A percentile compares a stretch with the other conserved stretches of the same genome.
phyloP scores from a whole-genome alignment of 78 protist species.

The Chrysochromulina tobinii region DNA sequence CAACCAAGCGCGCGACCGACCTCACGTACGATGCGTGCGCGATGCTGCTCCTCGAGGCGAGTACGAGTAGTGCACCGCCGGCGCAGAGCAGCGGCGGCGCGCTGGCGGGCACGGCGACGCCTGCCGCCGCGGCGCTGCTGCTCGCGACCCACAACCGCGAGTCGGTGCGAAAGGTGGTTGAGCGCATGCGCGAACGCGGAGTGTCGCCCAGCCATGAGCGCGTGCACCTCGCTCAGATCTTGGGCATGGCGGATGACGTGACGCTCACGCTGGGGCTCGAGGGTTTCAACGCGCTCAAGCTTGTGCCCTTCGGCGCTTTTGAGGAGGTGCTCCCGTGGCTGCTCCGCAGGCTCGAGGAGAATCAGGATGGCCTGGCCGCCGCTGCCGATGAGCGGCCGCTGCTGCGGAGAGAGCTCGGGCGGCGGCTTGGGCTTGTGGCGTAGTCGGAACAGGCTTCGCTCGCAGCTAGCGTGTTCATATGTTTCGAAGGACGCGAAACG shows the following conservation, averaged over 20 bases:
- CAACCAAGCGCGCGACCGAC: background rate
- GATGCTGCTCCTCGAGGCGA: background rate
- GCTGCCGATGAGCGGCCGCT: background rate
- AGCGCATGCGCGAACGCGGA: background rate
- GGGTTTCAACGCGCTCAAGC: background rate
- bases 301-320: background rate
- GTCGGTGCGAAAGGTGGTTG: background rate
- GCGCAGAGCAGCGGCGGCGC: no score
- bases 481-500: no score
- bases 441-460: background rate
- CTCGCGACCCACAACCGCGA: slow-evolving; percentile 10
- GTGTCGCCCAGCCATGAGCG: background rate
- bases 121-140: background rate
- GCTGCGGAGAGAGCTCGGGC: background rate
- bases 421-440: background rate
- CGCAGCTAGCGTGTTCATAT: no score
- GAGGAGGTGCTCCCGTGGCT: background rate
- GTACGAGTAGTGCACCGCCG: no score
- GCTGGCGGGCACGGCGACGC: no score
- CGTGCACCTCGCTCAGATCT: background rate
- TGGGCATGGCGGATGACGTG: background rate
- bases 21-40: background rate
- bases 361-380: background rate
- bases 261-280: background rate
- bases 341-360: background rate